Conservation (phyloP, 1,284 basidiomycete species). For the Phellinidium pouzarii region DNA sequence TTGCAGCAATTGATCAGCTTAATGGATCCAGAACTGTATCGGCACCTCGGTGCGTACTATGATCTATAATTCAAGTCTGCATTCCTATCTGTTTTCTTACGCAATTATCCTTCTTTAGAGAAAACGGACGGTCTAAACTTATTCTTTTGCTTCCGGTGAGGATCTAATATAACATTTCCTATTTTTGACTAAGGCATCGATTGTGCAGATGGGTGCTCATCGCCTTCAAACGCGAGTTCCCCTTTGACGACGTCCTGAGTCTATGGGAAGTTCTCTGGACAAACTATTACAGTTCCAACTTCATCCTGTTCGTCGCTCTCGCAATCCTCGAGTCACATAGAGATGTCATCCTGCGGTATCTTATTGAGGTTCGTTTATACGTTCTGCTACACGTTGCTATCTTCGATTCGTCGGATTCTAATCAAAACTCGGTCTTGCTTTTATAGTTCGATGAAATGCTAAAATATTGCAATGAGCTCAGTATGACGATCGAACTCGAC, state of each 20-base stretch:
- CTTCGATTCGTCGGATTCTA: neutral
- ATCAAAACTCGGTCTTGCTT: neutral
- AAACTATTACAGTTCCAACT: conserved; percentile 80
- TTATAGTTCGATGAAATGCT: conserved; percentile 77
- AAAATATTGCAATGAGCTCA: conserved; percentile 93
- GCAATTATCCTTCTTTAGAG: too few species aligned
- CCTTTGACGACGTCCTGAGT: conserved; percentile 80
- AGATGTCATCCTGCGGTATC: conserved; percentile 88
- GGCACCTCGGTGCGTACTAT: conserved; percentile 61
- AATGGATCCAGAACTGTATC: conserved; percentile 92
- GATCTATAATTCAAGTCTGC: conserved; percentile 3
- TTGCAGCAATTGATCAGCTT: conserved; percentile 86
- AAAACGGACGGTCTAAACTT: conserved; percentile 88
- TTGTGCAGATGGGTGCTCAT: conserved; percentile 71
- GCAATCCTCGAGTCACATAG: conserved; percentile 91
- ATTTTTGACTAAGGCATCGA: neutral
- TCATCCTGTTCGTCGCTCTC: conserved; percentile 92
- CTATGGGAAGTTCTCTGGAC: conserved; percentile 99
- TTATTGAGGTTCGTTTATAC: conserved; percentile 64
- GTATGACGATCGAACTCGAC: conserved; percentile 91
- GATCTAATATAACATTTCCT: neutral
- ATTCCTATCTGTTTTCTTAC: conserved; percentile 9
- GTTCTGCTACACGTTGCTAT: too few species aligned
- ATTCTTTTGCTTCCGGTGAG: conserved; percentile 95
- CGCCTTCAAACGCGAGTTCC: conserved; percentile 92